A percentile compares a stretch with the other conserved stretches of the same genome.
Conservation (phyloP, 306 rosid species). For the Quercus parvula region DNA sequence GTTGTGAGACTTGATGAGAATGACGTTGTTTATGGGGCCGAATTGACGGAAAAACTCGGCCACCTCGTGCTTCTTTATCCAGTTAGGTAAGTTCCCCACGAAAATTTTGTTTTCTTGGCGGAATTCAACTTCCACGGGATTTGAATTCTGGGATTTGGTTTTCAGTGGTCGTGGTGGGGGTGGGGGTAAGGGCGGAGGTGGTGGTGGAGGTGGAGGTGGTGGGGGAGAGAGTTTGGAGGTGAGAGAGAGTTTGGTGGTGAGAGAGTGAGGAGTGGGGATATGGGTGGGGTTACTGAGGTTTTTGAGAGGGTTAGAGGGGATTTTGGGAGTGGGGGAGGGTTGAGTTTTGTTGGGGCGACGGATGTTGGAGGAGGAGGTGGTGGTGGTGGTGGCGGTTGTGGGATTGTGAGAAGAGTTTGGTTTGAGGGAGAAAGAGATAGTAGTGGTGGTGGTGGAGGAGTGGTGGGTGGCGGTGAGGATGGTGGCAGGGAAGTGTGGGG, state of each 20-base stretch:
- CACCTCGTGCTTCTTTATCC: slow-evolving; percentile 73
- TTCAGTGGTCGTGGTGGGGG: not conserved
- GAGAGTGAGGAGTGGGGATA: slow-evolving; percentile 8
- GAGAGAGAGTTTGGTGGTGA: not conserved
- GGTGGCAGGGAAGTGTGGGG: slow-evolving; percentile 33
- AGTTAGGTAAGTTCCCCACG: slow-evolving; percentile 78
- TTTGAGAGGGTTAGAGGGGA: slow-evolving; percentile 55
- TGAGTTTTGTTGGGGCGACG: slow-evolving; percentile 67
- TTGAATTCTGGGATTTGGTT: not conserved
- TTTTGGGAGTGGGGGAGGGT: slow-evolving; percentile 26
- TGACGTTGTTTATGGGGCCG: slow-evolving; percentile 69
- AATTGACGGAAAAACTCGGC: slow-evolving; percentile 79
- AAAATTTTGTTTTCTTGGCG: slow-evolving; percentile 87
- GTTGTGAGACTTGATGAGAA: slow-evolving; percentile 67
- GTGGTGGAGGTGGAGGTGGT: slow-evolving; percentile 64
- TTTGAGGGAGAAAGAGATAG: slow-evolving; percentile 30
- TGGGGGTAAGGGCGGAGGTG: not conserved
- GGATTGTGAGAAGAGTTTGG: slow-evolving; percentile 10
- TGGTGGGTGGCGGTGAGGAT: slow-evolving; percentile 20
- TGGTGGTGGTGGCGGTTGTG: slow-evolving; percentile 5
- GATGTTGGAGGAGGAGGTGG: slow-evolving; percentile 27
- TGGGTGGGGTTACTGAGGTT: slow-evolving; percentile 28
- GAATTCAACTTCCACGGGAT: slow-evolving; percentile 20
- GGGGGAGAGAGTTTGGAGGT: slow-evolving; percentile 38
- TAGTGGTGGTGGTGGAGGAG: slow-evolving; percentile 17